phyloP scores from a whole-genome alignment of 192 early-diverging fungal genomes.

The Coemansia sp. region DNA sequence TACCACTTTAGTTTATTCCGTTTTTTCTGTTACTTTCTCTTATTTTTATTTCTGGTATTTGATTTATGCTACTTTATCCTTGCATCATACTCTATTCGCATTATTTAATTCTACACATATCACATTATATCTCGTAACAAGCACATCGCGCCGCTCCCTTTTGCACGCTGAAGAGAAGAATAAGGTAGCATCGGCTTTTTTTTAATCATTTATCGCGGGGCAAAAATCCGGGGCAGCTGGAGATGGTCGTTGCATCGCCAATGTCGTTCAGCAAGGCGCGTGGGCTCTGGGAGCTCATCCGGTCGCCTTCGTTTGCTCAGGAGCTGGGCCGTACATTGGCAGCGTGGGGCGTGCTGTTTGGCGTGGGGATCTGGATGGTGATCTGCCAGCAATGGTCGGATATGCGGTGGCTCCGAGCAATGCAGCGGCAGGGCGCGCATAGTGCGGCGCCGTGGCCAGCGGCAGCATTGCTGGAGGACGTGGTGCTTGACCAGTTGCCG shows the following conservation, averaged over 20 bases:
- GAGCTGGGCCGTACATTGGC: slow-evolving; percentile 33
- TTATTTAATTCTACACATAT: too few relatives aligned
- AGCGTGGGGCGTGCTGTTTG: slow-evolving; percentile 39
- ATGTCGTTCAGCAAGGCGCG: background rate
- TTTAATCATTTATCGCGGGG: too few relatives aligned
- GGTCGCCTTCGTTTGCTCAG: slow-evolving; percentile 20
- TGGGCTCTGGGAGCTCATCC: slow-evolving; percentile 4
- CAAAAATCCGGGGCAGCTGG: too few relatives aligned
- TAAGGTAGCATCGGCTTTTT: too few relatives aligned
- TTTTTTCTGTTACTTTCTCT: too few relatives aligned
- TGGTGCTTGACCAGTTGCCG: slow-evolving; percentile 56
- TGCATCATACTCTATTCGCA: too few relatives aligned
- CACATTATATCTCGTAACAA: too few relatives aligned
- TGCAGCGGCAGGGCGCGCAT: background rate
- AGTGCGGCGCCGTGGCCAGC: slow-evolving; percentile 23
- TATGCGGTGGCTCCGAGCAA: slow-evolving; percentile 41
- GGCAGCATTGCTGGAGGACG: slow-evolving; percentile 48
- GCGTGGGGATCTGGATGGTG: slow-evolving; percentile 54
- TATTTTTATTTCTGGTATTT: too few relatives aligned
- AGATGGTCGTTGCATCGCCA: background rate
- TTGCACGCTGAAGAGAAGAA: too few relatives aligned
- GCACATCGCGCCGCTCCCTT: too few relatives aligned
- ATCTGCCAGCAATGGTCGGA: slow-evolving; percentile 56
- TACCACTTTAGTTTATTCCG: too few relatives aligned
- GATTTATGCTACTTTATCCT: too few relatives aligned